Evolutionary conservation across 2,329 filamentous ascomycete genomes (phyloP).

Genomic region (Epichloe coenophiala): DNA sequence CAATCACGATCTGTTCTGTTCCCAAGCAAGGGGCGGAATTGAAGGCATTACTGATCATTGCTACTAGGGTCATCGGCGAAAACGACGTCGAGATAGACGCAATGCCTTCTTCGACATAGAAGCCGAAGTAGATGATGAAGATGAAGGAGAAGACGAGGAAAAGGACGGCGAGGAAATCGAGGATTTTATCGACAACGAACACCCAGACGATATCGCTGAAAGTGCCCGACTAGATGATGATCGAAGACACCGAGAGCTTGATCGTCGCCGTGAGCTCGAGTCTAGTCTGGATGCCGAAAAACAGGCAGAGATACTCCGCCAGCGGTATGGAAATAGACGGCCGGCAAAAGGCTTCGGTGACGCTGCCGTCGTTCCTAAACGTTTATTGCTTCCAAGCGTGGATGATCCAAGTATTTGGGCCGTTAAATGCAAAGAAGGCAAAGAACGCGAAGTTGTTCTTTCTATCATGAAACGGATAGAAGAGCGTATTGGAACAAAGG

Average conservation of each 20-base stretch:
- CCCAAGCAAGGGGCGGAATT: neutral
- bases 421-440: constrained; percentile 84
- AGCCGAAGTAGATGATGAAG: constrained; percentile 93
- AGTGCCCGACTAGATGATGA: constrained; percentile 75
- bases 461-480: constrained; percentile 80
- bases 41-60: neutral
- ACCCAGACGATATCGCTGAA: constrained; percentile 79
- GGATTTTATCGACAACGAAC: constrained; percentile 76
- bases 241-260: constrained; percentile 82
- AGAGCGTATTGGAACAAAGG: constrained; percentile 63
- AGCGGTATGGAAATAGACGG: constrained; percentile 74
- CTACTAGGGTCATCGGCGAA: constrained; percentile 53
- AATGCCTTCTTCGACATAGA: constrained; percentile 94
- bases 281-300: constrained; percentile 87
- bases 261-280: constrained; percentile 78
- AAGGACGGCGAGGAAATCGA: constrained; percentile 75
- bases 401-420: constrained; percentile 96
- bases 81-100: constrained; percentile 63
- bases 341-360: constrained; percentile 51
- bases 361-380: constrained; percentile 67
- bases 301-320: constrained; percentile 72
- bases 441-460: constrained; percentile 83
- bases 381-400: constrained; percentile 78
- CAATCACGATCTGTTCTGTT: too few relatives aligned
- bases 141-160: constrained; percentile 77